phyloP scores from a whole-genome alignment of 1,284 basidiomycete species.

The Wallemia ichthyophaga region DNA sequence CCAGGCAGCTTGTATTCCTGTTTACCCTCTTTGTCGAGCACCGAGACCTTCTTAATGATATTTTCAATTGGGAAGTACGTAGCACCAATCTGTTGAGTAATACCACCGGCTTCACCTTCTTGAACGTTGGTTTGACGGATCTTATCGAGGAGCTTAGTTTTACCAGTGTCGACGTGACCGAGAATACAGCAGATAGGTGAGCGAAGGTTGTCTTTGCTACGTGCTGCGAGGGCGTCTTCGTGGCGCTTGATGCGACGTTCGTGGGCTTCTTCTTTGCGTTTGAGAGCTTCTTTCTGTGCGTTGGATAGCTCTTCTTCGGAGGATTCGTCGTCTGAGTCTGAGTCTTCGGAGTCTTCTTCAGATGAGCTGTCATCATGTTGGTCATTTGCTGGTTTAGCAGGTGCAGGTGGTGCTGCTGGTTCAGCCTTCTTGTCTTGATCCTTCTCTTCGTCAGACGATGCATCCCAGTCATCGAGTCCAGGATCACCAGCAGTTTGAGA shows the following conservation, averaged over 20 bases:
- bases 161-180: slow-evolving; percentile 98
- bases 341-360: slow-evolving; percentile 25
- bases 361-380: slow-evolving; percentile 15
- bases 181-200: slow-evolving; percentile 98
- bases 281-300: slow-evolving; percentile 27
- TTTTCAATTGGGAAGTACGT: slow-evolving; percentile 98
- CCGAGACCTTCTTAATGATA: slow-evolving; percentile 69
- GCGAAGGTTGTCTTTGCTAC: slow-evolving; percentile 67
- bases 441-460: not conserved
- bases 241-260: slow-evolving; percentile 49
- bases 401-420: slow-evolving; percentile 10
- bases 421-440: slow-evolving; percentile 9
- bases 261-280: slow-evolving; percentile 55
- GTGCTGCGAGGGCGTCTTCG: slow-evolving; percentile 56
- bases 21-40: slow-evolving; percentile 57
- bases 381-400: slow-evolving; percentile 9
- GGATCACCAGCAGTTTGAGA: not conserved
- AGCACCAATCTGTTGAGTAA: slow-evolving; percentile 99
- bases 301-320: slow-evolving; percentile 13
- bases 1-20: slow-evolving; percentile 94
- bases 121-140: slow-evolving; percentile 99
- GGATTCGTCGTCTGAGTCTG: slow-evolving; percentile 18
- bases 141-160: slow-evolving; percentile 95
- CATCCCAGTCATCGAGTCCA: not conserved
- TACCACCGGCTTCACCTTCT: slow-evolving; percentile 97